phyloP scores from a whole-genome alignment of 192 early-diverging fungal species.

The Coemansia sp. region DNA sequence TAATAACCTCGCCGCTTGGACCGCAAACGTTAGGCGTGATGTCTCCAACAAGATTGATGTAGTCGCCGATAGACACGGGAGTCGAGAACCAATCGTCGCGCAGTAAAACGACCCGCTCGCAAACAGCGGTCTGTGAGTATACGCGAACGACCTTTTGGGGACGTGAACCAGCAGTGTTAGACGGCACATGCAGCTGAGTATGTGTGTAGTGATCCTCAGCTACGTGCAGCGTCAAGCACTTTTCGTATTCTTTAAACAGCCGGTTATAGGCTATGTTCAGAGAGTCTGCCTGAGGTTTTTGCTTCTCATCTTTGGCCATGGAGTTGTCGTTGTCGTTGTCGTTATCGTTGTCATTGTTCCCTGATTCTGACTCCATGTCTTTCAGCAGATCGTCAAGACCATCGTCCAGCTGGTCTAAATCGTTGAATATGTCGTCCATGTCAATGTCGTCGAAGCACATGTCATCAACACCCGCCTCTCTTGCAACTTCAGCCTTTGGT shows the following conservation, averaged over 20 bases:
- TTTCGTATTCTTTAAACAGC: slow-evolving; percentile 29
- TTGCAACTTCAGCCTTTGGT: not conserved
- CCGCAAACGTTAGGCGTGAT: slow-evolving; percentile 10
- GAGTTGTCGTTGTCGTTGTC: not conserved
- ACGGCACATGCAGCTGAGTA: slow-evolving; percentile 10
- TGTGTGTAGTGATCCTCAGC: slow-evolving; percentile 30
- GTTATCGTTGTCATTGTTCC: not conserved
- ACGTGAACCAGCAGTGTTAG: slow-evolving; percentile 11
- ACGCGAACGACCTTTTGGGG: slow-evolving; percentile 43
- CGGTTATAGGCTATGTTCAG: not conserved
- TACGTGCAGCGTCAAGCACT: slow-evolving; percentile 41
- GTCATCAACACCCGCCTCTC: slow-evolving; percentile 13
- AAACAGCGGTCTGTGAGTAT: slow-evolving; percentile 41
- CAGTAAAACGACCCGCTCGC: slow-evolving; percentile 53
- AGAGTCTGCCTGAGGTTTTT: not conserved
- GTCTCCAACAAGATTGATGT: slow-evolving; percentile 55
- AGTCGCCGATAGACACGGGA: slow-evolving; percentile 63
- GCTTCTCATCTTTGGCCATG: not conserved
- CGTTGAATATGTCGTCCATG: slow-evolving; percentile 36
- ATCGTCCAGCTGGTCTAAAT: slow-evolving; percentile 19
- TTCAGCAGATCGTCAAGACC: slow-evolving; percentile 23
- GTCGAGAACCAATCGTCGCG: slow-evolving; percentile 73
- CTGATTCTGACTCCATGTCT: not conserved
- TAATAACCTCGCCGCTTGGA: slow-evolving; percentile 37
- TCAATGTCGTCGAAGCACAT: slow-evolving; percentile 36